Evolutionary conservation across 1,139 yeast genomes (phyloP), one percentile per base, ranked within the genome.

Genomic region (Zygosaccharomyces sapae): DNA sequence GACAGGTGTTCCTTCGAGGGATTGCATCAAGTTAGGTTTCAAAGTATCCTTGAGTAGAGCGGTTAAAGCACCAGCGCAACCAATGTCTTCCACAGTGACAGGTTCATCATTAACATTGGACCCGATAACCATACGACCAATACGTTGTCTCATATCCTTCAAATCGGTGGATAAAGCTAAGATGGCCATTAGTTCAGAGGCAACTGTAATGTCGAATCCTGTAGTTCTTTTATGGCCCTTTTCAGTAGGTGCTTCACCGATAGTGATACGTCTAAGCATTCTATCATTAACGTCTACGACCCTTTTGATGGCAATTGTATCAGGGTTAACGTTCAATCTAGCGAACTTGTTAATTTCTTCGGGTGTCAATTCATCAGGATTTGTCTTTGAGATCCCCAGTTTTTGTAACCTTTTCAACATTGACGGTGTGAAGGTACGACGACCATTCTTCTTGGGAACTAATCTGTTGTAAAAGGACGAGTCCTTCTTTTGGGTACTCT

Each of bases 261-360:
- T 72, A 10, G 90, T 84, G 54, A 85, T 76, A 58, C 79, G 85
- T 68, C 94, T 76, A 49, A 85, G 74, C 69, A 82, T 80, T 68
- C 94, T 76, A 65, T 85, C 94, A 60, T 85, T 85, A 57, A 85
- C 83, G 66, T 85, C 94, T 50, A 84, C 89, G 38, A 85, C 92
- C 67, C 94, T 75, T 67, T 82, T 83, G 65, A 83, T 79, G 30
- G 88, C 79, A 56, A 85, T 81, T 5, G 88, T 74, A n/a, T 77
- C 83, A 10, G 90, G 90, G 62, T 84, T 83, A 49, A 85, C 80
- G 62, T 83, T 75, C 55, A 85, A 72, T 61, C 79, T 76, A 16
- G 86, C 86, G 66, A 84, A 85, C 59, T 68, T 69, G 29, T 65
- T 67, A 44, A 80, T 72, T 65, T 85, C 90, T 54, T 81, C 86